Percentiles rank a stretch among this genome's conserved stretches.
These are phyloP conservation scores for Brassica hybrid DNA, from an alignment of 441 rosid species.

Conservation along the genomic window DNA sequence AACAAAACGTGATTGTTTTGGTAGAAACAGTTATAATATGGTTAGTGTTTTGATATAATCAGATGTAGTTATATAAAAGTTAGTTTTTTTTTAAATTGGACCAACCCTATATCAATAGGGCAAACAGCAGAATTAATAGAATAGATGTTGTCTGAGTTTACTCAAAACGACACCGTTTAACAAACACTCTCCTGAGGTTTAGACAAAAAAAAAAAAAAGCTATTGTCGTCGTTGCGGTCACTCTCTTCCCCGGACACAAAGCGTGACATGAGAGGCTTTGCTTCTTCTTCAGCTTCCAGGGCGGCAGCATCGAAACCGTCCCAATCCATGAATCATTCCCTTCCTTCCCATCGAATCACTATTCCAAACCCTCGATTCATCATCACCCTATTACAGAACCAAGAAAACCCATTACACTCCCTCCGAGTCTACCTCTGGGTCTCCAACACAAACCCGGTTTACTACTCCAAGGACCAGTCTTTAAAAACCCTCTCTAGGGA, in stretches of 20 bases:
- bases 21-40: too few species aligned
- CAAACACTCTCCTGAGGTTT: not conserved
- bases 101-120: too few species aligned
- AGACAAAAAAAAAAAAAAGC: not conserved
- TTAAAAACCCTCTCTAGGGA: too few species aligned
- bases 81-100: too few species aligned
- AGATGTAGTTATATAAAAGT: too few species aligned
- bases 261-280: not conserved
- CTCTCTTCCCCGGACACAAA: not conserved
- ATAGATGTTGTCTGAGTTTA: not conserved
- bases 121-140: too few species aligned
- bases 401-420: slow-evolving; percentile 62
- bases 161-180: not conserved
- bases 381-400: slow-evolving; percentile 75
- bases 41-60: too few species aligned
- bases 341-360: slow-evolving; percentile 51
- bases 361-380: slow-evolving; percentile 55
- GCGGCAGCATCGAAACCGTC: not conserved
- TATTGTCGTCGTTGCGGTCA: not conserved
- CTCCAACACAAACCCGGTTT: slow-evolving; percentile 52
- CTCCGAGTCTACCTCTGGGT: slow-evolving; percentile 82
- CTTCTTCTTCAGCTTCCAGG: not conserved
- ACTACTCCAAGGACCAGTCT: too few species aligned
- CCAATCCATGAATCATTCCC: not conserved
- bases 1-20: too few species aligned